Percentiles rank a stretch among this genome's conserved stretches.
Conservation (phyloP, 2,329 filamentous ascomycete species). For the Lizonia empirigonia region DNA sequence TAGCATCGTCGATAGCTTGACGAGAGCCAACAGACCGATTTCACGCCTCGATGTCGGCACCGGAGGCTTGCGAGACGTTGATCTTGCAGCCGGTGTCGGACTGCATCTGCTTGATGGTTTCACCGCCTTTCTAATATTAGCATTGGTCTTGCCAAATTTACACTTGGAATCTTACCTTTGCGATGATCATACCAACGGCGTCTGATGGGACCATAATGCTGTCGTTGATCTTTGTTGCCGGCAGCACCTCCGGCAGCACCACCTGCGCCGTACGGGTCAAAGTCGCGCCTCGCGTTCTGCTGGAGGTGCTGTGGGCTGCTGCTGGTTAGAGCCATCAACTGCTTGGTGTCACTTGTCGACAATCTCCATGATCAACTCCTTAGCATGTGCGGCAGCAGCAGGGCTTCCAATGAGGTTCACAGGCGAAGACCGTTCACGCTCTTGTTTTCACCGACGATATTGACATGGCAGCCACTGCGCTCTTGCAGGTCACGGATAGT, state of each 20-base stretch:
- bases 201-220: slow-evolving; percentile 86
- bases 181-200: slow-evolving; percentile 95
- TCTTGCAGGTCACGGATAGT: slow-evolving; percentile 93
- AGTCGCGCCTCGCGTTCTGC: slow-evolving; percentile 43
- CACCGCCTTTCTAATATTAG: slow-evolving; percentile 63
- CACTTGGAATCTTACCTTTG: slow-evolving; percentile 62
- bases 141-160: neutral
- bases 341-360: slow-evolving; percentile 83
- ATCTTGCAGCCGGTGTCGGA: slow-evolving; percentile 88
- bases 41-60: slow-evolving; percentile 82
- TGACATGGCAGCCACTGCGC: slow-evolving; percentile 90
- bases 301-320: slow-evolving; percentile 24
- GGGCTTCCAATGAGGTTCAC: slow-evolving; percentile 86
- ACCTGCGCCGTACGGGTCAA: slow-evolving; percentile 34
- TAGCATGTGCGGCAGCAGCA: slow-evolving; percentile 75
- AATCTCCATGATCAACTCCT: slow-evolving; percentile 90
- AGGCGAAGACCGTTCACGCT: slow-evolving; percentile 84
- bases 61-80: slow-evolving; percentile 83
- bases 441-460: slow-evolving; percentile 92
- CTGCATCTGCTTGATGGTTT: slow-evolving; percentile 95
- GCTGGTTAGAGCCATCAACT: slow-evolving; percentile 40
- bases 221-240: slow-evolving; percentile 72
- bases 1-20: slow-evolving; percentile 79
- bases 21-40: slow-evolving; percentile 78
- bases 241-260: slow-evolving; percentile 49